These are phyloP conservation scores for Camellia granthamiana DNA, from an alignment of 148 eudicot genomes.

Conservation along the genomic window DNA sequence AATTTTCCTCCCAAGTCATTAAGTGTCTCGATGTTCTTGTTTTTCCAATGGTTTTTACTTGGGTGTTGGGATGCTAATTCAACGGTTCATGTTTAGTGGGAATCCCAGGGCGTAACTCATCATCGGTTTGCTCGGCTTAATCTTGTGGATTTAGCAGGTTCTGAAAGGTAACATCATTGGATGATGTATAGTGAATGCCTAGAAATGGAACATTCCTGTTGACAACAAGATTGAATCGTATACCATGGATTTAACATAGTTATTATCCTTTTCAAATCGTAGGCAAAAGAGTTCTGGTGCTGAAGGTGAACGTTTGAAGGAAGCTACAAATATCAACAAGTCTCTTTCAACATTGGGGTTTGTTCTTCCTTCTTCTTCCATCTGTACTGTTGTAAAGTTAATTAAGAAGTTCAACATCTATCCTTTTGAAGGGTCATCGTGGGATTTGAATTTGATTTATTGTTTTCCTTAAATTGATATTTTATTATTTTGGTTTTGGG, in stretches of 20 bases:
- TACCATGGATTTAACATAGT: background rate
- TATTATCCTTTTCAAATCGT: background rate
- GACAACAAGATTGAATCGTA: background rate
- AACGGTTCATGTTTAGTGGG: conserved; percentile 59
- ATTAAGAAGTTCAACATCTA: background rate
- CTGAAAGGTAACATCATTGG: conserved; percentile 68
- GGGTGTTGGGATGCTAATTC: conserved; percentile 14
- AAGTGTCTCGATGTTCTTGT: background rate
- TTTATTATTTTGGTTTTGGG: conserved; percentile 14
- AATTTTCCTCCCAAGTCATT: background rate
- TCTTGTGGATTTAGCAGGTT: conserved; percentile 97
- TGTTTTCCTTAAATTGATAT: background rate
- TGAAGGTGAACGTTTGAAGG: conserved; percentile 97
- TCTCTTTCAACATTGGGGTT: conserved; percentile 97
- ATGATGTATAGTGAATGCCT: background rate
- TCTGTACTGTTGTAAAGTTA: background rate
- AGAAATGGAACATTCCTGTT: background rate
- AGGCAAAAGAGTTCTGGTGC: conserved; percentile 99
- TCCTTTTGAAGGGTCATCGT: background rate
- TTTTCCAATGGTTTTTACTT: background rate
- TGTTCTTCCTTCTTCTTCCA: conserved; percentile 19
- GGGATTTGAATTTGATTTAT: background rate
- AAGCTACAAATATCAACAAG: conserved; percentile 97
- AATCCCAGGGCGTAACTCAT: conserved; percentile 94
- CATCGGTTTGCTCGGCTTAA: conserved; percentile 89